Evolutionary conservation across 345 rosid species (phyloP), one percentile per base, ranked within the genome.

Genomic region (Jatropha curcas): DNA sequence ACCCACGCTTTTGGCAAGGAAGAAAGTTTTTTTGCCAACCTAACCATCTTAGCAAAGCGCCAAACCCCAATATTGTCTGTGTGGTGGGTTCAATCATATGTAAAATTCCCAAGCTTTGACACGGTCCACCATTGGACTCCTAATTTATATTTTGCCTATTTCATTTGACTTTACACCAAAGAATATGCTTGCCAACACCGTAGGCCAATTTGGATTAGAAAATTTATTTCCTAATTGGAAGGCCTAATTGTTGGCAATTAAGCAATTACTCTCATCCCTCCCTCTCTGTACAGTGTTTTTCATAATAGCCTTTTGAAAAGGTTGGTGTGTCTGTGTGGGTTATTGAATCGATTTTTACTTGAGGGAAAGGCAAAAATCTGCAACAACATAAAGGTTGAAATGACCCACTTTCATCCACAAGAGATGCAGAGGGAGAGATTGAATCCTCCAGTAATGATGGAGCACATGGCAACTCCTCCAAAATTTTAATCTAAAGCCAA

Each of bases 321-420:
- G 78, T 77, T 60, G 82, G 80, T 74, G 71, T 43, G 62, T 25
- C n/a, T n/a, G n/a, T n/a, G n/a, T n/a, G n/a, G 68, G 62, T 61
- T 58, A 72, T 50, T 67, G 74, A 71, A 63, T 46, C 76, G 65
- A 71, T 67, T 64, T 67, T 64, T 55, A 72, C 63, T 73, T 51
- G 7, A 33, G 34, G 55, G 70, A n/a, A 11, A 61, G 66, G 58
- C 41, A 77, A 72, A 73, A 39, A 41, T 31, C 75, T 57, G 61
- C 62, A 48, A 68, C 46, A 45, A 43, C 41, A 41, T 11, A 41
- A 60, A 46, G 60, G 67, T 27, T 64, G 52, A 62, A 53, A 57
- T 70, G 80, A 70, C 80, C 83, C 78, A 71, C 73, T 12, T 22
- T 28, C 69, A 9, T 13, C 30, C 39, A 24, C 67, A 51, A 34